Conservation (phyloP, 2,329 filamentous ascomycete genomes). For the Tolypocladium tundrense region DNA sequence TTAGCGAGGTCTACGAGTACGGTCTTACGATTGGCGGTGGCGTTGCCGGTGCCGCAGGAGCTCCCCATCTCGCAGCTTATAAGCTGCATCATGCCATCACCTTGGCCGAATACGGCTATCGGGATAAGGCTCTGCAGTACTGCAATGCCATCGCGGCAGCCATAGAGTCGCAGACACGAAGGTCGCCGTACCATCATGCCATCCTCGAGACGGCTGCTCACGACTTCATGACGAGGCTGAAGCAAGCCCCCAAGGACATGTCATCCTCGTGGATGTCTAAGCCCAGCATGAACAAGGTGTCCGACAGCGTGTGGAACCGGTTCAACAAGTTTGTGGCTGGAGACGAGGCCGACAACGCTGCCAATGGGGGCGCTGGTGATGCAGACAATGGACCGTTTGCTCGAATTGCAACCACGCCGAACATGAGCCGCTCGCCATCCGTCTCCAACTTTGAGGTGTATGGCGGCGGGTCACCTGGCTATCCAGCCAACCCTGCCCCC, state of each 20-base stretch:
- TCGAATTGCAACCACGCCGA: slow-evolving; percentile 64
- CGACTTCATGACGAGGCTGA: slow-evolving; percentile 73
- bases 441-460: slow-evolving; percentile 65
- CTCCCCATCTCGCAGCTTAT: slow-evolving; percentile 80
- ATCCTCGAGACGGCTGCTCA: slow-evolving; percentile 67
- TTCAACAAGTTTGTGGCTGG: slow-evolving; percentile 97
- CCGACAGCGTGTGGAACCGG: slow-evolving; percentile 77
- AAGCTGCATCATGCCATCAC: slow-evolving; percentile 81
- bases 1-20: slow-evolving; percentile 96
- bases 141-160: slow-evolving; percentile 73
- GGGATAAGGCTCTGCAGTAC: slow-evolving; percentile 78
- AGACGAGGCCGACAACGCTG: slow-evolving; percentile 75
- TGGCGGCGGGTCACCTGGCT: slow-evolving; percentile 36
- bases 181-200: slow-evolving; percentile 78
- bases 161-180: slow-evolving; percentile 70
- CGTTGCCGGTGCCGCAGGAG: slow-evolving; percentile 38
- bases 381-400: slow-evolving; percentile 70
- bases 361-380: slow-evolving; percentile 48
- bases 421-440: slow-evolving; percentile 64
- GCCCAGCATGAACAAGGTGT: slow-evolving; percentile 92
- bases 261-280: slow-evolving; percentile 86
- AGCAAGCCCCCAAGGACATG: slow-evolving; percentile 73
- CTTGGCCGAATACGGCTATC: slow-evolving; percentile 74
- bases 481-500: slow-evolving; percentile 17
- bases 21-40: slow-evolving; percentile 61